phyloP scores from a whole-genome alignment of 129 eudicot genomes.

The Flaveria robusta region DNA sequence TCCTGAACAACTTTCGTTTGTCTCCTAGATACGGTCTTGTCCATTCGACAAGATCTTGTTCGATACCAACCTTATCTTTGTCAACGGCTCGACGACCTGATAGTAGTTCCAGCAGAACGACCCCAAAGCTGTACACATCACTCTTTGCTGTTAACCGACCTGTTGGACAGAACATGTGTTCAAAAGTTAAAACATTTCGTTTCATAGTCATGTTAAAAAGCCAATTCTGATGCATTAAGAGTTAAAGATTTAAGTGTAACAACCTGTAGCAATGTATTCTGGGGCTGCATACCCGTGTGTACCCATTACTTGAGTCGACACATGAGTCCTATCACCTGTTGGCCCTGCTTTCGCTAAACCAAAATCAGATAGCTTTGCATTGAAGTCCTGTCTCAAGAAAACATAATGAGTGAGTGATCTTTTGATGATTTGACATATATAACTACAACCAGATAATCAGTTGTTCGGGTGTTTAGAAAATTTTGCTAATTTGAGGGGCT shows the following conservation, averaged over 20 bases:
- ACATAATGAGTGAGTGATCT: conserved; percentile 5
- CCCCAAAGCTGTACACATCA: conserved; percentile 95
- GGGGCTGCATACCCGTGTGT: conserved; percentile 98
- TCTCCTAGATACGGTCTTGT: conserved; percentile 84
- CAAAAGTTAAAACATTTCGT: neutral
- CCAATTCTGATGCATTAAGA: neutral
- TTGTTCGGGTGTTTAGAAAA: neutral
- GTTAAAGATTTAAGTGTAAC: conserved; percentile 8
- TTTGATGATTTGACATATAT: neutral
- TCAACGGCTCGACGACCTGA: conserved; percentile 88
- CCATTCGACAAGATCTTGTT: conserved; percentile 90
- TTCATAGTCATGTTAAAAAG: neutral
- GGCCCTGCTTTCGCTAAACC: conserved; percentile 97
- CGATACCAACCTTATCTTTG: conserved; percentile 56
- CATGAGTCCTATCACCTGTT: conserved; percentile 86
- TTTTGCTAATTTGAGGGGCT: too few species aligned
- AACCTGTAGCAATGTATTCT: conserved; percentile 90
- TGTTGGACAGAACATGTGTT: conserved; percentile 27
- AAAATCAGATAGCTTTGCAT: conserved; percentile 85
- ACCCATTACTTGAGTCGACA: conserved; percentile 94
- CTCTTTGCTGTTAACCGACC: conserved; percentile 83
- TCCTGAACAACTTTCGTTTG: conserved; percentile 70
- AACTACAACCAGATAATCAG: neutral
- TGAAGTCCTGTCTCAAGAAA: conserved; percentile 66
- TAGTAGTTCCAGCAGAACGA: conserved; percentile 76